Base-by-base conservation (phyloP, 108 stramenopile genomes). In the Fragilariopsis cylindrus region DNA sequence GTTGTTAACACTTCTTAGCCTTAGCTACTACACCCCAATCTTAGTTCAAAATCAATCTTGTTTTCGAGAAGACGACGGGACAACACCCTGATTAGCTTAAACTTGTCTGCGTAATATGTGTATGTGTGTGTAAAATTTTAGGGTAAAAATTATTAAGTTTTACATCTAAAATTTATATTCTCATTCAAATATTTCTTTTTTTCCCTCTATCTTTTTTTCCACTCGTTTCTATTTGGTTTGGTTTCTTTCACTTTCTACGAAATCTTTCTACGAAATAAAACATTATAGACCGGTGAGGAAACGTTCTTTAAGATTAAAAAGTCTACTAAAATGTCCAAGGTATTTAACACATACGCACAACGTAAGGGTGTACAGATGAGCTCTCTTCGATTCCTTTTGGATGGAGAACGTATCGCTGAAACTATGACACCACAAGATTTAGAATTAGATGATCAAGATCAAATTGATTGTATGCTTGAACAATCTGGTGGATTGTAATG, bases 301-400 rank as follows among this genome's bases (percentile, higher is more conserved):
- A 97, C 95, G 1, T 94, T 89, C 71, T 98, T 97, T 90, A 98
- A 97, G 83, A 95, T 98, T 84, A 98, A 98, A 78, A 96, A 89
- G 81, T 90, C 89, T 0, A 98, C 98, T 65, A 97, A 96, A 82
- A 96, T 98, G 96, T 76, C 75, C 48, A 98, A 97, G 78, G 96
- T 98, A 11, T 95, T 97, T 74, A 81, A 88, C 48, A 90, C 93
- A 2, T 97, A 94, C 67, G 97, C 97, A 4, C 67, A 78, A 21
- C 88, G 96, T n/a, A 94, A 94, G 80, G 97, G 97, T 15, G 89
- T 97, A 2, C 83, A 89, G 21, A 68, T 75, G 1, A 48, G 43
- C 4, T 86, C 91, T 4, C 86, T 98, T 30, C 93, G 97, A 16
- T 98, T 98, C 80, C 84, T 97, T 52, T 71, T 98, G 21, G 97